phyloP scores from a whole-genome alignment of 306 rosid genomes.

The Gynostemma pentaphyllum region DNA sequence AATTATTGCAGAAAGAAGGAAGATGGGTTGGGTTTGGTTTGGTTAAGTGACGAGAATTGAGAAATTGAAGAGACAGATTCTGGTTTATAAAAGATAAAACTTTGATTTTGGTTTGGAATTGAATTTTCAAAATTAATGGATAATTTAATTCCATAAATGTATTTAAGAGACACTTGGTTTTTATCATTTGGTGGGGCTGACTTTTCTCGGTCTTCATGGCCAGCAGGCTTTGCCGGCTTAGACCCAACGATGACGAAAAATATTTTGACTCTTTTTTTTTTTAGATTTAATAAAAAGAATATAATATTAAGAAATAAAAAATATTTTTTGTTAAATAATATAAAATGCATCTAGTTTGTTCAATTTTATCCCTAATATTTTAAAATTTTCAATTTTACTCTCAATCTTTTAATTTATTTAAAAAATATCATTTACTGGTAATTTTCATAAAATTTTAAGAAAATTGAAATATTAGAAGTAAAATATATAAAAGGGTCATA shows the following conservation, averaged over 20 bases:
- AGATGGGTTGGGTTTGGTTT: constrained; percentile 24
- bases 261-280: background rate
- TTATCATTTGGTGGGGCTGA: constrained; percentile 15
- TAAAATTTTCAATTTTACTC: no score
- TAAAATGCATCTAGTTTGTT: no score
- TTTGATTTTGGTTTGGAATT: background rate
- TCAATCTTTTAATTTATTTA: no score
- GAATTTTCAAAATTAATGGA: background rate
- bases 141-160: background rate
- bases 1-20: constrained; percentile 10
- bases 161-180: background rate
- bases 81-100: constrained; percentile 4
- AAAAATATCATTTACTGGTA: no score
- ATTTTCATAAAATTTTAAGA: no score
- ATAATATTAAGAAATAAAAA: no score
- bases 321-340: background rate
- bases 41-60: constrained; percentile 25
- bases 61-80: background rate
- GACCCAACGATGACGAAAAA: background rate
- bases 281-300: background rate
- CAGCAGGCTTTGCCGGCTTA: constrained; percentile 11
- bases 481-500: no score
- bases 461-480: no score
- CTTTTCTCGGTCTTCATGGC: background rate
- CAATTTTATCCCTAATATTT: no score